These are phyloP conservation scores for Podospora fimiseda DNA, from an alignment of 495 filamentous ascomycete genomes.

Conservation along the genomic window DNA sequence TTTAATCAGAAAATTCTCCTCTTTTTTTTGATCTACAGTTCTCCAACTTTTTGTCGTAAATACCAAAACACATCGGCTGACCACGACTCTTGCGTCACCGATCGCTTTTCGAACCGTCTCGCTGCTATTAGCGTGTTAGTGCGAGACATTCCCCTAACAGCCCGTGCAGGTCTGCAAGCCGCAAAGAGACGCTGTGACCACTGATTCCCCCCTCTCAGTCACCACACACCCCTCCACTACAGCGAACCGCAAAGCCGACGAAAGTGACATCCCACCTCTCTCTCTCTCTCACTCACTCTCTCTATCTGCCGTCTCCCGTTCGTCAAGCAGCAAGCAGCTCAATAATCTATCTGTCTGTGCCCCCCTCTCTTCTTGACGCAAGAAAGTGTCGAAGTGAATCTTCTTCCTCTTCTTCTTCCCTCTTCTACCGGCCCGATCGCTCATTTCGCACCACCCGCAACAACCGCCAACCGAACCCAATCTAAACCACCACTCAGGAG, in stretches of 20 bases:
- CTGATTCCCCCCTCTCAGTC: not conserved
- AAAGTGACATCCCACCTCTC: slow-evolving; percentile 7
- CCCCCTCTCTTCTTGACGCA: slow-evolving; percentile 1
- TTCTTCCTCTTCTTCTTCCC: too few relatives aligned
- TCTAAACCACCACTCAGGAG: too few relatives aligned
- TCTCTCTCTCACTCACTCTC: too few relatives aligned
- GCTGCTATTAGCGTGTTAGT: not conserved
- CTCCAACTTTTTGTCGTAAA: not conserved
- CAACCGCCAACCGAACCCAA: too few relatives aligned
- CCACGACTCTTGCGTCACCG: not conserved
- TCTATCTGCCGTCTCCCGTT: too few relatives aligned
- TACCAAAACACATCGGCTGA: not conserved
- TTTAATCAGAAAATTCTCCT: not conserved
- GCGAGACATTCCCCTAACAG: not conserved
- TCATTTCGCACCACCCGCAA: too few relatives aligned
- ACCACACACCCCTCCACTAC: not conserved
- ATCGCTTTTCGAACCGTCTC: too few relatives aligned
- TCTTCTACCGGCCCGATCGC: too few relatives aligned
- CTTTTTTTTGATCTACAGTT: not conserved
- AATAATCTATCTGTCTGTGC: too few relatives aligned
- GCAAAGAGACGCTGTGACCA: not conserved
- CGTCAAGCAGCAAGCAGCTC: slow-evolving; percentile 1
- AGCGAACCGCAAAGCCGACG: not conserved
- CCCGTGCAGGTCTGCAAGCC: too few relatives aligned
- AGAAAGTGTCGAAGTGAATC: too few relatives aligned